Evolutionary conservation across 2,329 filamentous ascomycete genomes (phyloP).

Genomic region (Scleromitrula shiraiana): DNA sequence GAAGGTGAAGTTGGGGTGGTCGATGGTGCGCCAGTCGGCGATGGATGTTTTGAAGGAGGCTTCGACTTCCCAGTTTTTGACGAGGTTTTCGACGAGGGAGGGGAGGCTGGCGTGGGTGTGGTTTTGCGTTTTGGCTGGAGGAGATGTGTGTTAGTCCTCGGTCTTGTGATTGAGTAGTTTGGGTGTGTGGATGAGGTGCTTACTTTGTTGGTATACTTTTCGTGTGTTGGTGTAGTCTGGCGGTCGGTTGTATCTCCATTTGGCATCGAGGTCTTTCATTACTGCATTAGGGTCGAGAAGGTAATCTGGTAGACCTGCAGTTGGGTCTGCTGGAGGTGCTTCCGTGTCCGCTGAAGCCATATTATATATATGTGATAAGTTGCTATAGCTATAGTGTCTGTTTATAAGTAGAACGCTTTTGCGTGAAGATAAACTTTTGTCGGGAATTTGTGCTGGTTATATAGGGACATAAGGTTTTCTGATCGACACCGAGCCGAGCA

Average conservation of each 20-base stretch:
- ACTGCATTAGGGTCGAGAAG: conserved; percentile 51
- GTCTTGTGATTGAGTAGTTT: not conserved
- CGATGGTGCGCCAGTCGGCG: conserved; percentile 57
- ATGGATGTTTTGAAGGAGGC: conserved; percentile 58
- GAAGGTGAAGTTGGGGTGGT: conserved; percentile 51
- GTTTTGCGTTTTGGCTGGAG: conserved; percentile 46
- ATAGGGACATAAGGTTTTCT: not conserved
- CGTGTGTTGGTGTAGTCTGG: conserved; percentile 60
- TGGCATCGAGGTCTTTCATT: conserved; percentile 41
- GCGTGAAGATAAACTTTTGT: not conserved
- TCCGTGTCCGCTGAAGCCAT: conserved; percentile 2
- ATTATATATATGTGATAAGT: not conserved
- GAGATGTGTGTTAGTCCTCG: not conserved
- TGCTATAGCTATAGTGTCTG: too few species aligned
- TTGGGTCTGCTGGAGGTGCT: conserved; percentile 7
- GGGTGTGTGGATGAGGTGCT: conserved; percentile 21
- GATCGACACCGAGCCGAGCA: not conserved
- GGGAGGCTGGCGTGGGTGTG: conserved; percentile 50
- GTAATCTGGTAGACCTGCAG: conserved; percentile 43
- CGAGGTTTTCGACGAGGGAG: conserved; percentile 57
- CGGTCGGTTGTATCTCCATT: conserved; percentile 52
- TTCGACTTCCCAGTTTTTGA: conserved; percentile 68
- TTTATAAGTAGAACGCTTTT: not conserved
- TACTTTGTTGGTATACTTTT: conserved; percentile 50
- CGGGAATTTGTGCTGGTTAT: not conserved